These are phyloP conservation scores for Pseudofabraea citricarpa DNA, from an alignment of 2,329 filamentous ascomycete genomes.

Conservation along the genomic window DNA sequence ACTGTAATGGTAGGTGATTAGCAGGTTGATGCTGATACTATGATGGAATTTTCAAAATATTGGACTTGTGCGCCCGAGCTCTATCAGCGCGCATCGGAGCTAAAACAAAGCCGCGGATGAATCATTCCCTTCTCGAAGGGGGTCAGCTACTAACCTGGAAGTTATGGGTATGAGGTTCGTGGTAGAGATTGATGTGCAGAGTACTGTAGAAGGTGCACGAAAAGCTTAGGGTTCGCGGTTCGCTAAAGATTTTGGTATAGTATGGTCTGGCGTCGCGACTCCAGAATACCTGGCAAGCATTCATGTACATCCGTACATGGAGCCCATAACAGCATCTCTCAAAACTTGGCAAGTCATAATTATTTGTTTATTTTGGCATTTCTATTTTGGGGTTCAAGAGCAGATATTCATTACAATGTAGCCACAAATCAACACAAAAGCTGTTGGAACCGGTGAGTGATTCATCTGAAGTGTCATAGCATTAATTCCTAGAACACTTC, in stretches of 20 bases:
- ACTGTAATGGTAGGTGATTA: constrained; percentile 20
- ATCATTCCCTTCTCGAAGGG: not conserved
- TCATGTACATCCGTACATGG: too few species aligned
- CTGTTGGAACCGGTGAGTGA: too few species aligned
- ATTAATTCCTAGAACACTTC: constrained; percentile 14
- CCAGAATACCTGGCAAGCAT: not conserved
- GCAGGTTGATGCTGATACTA: constrained; percentile 10
- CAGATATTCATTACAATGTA: too few species aligned
- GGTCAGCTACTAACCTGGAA: constrained; percentile 11
- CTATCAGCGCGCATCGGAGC: not conserved
- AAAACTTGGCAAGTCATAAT: too few species aligned
- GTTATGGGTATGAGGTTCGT: constrained; percentile 1
- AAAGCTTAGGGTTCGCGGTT: constrained; percentile 5
- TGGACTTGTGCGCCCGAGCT: constrained; percentile 19
- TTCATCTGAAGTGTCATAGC: constrained; percentile 17
- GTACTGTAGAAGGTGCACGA: not conserved
- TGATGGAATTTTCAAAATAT: constrained; percentile 18
- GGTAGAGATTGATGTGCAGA: not conserved
- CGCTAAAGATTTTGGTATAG: constrained; percentile 3
- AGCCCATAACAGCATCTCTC: too few species aligned
- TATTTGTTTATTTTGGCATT: too few species aligned
- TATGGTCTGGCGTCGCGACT: not conserved
- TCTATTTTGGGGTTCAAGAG: too few species aligned
- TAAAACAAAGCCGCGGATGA: not conserved
- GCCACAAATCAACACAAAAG: too few species aligned